A percentile compares a stretch with the other conserved stretches of the same genome.
These are phyloP conservation scores for Aspergillus bombycis DNA, from an alignment of 2,329 filamentous ascomycete genomes.

Conservation along the genomic window DNA sequence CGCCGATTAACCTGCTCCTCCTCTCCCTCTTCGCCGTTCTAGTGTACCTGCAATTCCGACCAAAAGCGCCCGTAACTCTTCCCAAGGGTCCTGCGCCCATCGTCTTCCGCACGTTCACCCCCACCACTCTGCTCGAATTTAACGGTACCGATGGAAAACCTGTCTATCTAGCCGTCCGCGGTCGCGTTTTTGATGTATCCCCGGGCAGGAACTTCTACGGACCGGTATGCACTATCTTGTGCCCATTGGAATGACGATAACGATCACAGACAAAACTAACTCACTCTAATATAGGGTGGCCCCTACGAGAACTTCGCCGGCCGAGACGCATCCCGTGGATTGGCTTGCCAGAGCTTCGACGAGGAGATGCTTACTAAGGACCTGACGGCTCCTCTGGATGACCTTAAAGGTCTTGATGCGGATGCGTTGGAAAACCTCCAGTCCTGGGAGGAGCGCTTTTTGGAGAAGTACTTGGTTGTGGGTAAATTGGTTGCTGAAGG, in stretches of 20 bases:
- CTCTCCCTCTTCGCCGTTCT: slow-evolving; percentile 60
- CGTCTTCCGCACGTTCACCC: slow-evolving; percentile 84
- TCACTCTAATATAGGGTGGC: slow-evolving; percentile 60
- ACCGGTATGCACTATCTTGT: slow-evolving; percentile 52
- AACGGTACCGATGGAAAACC: slow-evolving; percentile 74
- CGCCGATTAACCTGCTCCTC: slow-evolving; percentile 65
- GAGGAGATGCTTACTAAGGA: slow-evolving; percentile 93
- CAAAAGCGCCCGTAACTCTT: slow-evolving; percentile 54
- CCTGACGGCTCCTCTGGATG: slow-evolving; percentile 79
- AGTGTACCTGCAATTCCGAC: slow-evolving; percentile 62
- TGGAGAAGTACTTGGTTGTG: slow-evolving; percentile 93
- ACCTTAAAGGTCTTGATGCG: slow-evolving; percentile 67
- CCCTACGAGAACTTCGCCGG: slow-evolving; percentile 97
- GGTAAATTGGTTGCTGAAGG: slow-evolving; percentile 76
- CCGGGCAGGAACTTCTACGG: slow-evolving; percentile 92
- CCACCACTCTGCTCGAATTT: slow-evolving; percentile 81
- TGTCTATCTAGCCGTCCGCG: slow-evolving; percentile 89
- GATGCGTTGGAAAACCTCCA: slow-evolving; percentile 82
- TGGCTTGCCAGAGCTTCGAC: slow-evolving; percentile 92
- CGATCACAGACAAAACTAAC: slow-evolving; percentile 11
- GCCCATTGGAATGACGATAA: not conserved
- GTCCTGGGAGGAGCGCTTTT: slow-evolving; percentile 93
- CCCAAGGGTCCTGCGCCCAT: slow-evolving; percentile 65
- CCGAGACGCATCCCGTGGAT: slow-evolving; percentile 81
- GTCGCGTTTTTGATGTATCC: slow-evolving; percentile 87